These are phyloP conservation scores for Lachnellula occidentalis DNA, from an alignment of 2,329 filamentous ascomycete species.

Conservation along the genomic window DNA sequence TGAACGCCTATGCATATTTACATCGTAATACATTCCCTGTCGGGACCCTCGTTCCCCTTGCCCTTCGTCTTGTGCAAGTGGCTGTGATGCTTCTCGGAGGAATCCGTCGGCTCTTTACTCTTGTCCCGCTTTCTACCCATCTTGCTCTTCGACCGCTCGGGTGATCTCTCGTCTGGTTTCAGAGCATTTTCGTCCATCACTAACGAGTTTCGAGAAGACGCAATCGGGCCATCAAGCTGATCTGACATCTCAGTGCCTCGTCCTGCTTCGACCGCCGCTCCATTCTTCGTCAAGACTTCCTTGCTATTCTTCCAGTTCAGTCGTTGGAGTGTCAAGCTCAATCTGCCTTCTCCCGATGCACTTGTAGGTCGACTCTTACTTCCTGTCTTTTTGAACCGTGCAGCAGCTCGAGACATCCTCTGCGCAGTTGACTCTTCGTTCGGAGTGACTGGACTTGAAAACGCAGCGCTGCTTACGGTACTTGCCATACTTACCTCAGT, in stretches of 20 bases:
- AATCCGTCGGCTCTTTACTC: conserved; percentile 19
- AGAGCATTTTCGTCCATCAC: conserved; percentile 9
- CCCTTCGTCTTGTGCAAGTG: conserved; percentile 19
- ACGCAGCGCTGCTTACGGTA: conserved; percentile 35
- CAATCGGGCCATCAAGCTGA: neutral
- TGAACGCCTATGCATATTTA: conserved; percentile 19
- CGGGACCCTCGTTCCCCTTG: conserved; percentile 33
- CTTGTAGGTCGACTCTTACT: conserved; percentile 51
- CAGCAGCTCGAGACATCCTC: conserved; percentile 52
- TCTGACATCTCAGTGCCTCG: conserved; percentile 2
- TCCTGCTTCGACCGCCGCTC: conserved; percentile 10
- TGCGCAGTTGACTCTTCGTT: conserved; percentile 50
- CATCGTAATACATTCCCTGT: conserved; percentile 47
- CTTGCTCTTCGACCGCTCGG: conserved; percentile 16
- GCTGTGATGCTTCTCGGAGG: conserved; percentile 22
- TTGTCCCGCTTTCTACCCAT: conserved; percentile 26
- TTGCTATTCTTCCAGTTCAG: conserved; percentile 27
- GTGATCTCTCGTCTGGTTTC: conserved; percentile 9
- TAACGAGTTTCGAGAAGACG: conserved; percentile 5
- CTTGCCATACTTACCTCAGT: conserved; percentile 38
- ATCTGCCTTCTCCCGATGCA: conserved; percentile 52
- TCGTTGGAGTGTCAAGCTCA: conserved; percentile 52
- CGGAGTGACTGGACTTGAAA: conserved; percentile 40
- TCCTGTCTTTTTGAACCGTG: conserved; percentile 44
- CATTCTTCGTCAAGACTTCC: conserved; percentile 24